Base-by-base conservation (phyloP, 2,329 filamentous ascomycete genomes). In the Atkinsonella texensis region DNA sequence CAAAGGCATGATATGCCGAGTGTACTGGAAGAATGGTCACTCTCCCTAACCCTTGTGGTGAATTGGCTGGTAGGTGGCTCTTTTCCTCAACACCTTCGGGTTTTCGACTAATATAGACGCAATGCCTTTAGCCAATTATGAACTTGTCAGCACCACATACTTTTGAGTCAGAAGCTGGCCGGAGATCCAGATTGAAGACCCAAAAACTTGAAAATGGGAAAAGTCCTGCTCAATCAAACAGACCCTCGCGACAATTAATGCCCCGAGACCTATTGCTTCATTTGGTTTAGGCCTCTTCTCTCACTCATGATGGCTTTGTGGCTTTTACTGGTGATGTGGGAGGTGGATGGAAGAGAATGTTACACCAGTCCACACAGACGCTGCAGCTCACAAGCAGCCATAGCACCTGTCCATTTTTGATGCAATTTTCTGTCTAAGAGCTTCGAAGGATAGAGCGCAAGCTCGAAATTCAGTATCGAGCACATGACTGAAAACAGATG, bases 261-360 rank as follows among this genome's bases (percentile, higher is more conserved):
- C 23, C 39, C 46, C 46, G 31, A 41, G 28, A 41, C 47, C 40
- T 41, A 23, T 49, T 49, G 15, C 49, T 40, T 20, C 18, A 23
- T 52, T 18, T 46, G 32, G 51, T 23, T 44, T 46, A 46, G 46
- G n/a, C 33, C 32, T 41, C 41, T 52, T 45, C 13, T 49, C 51
- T 52, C 46, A 45, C 41, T 52, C 50, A 48, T 38, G 42, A 20
- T 41, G 41, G 49, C 40, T 46, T 52, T 38, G 40, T 23, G 42
- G 41, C 17, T 33, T 15, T 44, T 15, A 35, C 31, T 35, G 28
- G 44, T 11, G 32, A 33, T 18, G 28, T 23, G 20, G 20, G 20
- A 3, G 28, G 43, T 18, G 13, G 43, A 15, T 45, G 43, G 43
- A 45, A 3, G 43, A 45, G 12, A 6, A 10, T 33, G 45, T 33